Conservation (phyloP, 371 early-diverging fungal species). For the Lichtheimia corymbifera region DNA sequence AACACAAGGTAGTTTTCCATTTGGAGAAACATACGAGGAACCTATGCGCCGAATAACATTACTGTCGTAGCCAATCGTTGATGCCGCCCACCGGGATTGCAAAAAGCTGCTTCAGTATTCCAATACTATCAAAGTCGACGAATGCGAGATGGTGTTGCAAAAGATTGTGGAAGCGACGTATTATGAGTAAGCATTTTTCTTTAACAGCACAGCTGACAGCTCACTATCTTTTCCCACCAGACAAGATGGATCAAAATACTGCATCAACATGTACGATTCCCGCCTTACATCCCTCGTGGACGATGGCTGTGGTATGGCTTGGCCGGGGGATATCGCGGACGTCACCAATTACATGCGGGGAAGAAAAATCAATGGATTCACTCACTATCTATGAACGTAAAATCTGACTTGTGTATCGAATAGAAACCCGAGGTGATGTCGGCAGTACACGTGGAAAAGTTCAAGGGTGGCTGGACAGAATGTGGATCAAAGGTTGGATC, state of each 20-base stretch:
- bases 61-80: background rate
- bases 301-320: slow-evolving; percentile 64
- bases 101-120: background rate
- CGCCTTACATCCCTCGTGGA: slow-evolving; percentile 57
- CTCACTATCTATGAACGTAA: background rate
- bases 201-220: too few species aligned
- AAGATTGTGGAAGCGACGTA: slow-evolving; percentile 30
- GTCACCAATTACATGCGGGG: slow-evolving; percentile 66
- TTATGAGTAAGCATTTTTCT: slow-evolving; percentile 26
- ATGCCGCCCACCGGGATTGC: background rate
- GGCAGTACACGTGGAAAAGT: slow-evolving; percentile 62
- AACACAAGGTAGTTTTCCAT: slow-evolving; percentile 36
- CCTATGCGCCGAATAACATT: too few species aligned
- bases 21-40: too few species aligned
- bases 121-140: slow-evolving; percentile 18
- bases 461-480: slow-evolving; percentile 62
- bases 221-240: background rate
- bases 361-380: slow-evolving; percentile 12
- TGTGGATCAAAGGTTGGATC: slow-evolving; percentile 55
- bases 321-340: slow-evolving; percentile 72
- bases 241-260: slow-evolving; percentile 29
- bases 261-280: slow-evolving; percentile 85
- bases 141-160: slow-evolving; percentile 34
- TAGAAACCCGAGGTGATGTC: slow-evolving; percentile 56
- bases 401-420: background rate